Evolutionary conservation across 495 filamentous ascomycete species (phyloP).

Genomic region (Xylaria longipes): DNA sequence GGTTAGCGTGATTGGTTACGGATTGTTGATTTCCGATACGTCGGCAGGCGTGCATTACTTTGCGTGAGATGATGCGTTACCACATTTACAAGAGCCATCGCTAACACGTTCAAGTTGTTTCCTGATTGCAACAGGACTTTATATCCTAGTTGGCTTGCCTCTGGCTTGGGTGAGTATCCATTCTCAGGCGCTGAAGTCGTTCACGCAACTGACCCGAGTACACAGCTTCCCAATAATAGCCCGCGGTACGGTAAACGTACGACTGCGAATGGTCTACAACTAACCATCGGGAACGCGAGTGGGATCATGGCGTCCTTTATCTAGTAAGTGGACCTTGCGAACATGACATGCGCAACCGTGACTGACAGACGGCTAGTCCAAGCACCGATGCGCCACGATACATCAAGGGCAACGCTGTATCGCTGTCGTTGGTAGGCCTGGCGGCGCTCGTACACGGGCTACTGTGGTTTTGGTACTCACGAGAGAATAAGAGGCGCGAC

Average conservation of each 20-base stretch:
- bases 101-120: conserved; percentile 61
- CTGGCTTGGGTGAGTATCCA: conserved; percentile 65
- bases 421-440: conserved; percentile 59
- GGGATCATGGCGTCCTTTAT: conserved; percentile 76
- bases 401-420: conserved; percentile 61
- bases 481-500: conserved; percentile 62
- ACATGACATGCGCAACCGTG: background rate
- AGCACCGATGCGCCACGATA: conserved; percentile 54
- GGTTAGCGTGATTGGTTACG: conserved; percentile 72
- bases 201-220: conserved; percentile 18
- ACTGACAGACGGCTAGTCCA: conserved; percentile 36
- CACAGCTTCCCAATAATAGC: conserved; percentile 52
- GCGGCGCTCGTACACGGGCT: conserved; percentile 53
- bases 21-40: conserved; percentile 64
- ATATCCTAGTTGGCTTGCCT: conserved; percentile 72
- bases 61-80: conserved; percentile 34
- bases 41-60: conserved; percentile 71
- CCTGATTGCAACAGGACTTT: conserved; percentile 73
- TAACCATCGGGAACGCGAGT: conserved; percentile 70
- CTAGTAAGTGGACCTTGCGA: conserved; percentile 42
- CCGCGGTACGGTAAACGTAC: conserved; percentile 77
- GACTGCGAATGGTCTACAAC: conserved; percentile 71
- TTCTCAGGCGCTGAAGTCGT: background rate
- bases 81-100: background rate
- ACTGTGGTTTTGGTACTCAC: conserved; percentile 62